Evolutionary conservation across 305 asterid genomes (phyloP), one percentile per base, ranked within the genome.

Genomic region (Petunia hybrid): DNA sequence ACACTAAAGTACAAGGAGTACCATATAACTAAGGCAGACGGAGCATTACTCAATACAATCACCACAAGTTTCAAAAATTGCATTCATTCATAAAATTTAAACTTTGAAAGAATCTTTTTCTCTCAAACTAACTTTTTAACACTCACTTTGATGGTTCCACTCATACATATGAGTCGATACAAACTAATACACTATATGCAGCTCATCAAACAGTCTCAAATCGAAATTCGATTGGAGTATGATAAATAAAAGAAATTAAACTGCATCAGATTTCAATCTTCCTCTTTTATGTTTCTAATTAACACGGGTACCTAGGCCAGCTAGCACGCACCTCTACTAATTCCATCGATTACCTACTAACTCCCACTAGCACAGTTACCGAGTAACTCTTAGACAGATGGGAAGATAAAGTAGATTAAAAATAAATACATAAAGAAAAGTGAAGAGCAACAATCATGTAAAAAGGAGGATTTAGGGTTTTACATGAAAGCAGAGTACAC

Each of bases 401-500:
- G 31, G 31, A 22, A 22, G 31, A 22, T 22, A 22, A 22, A 22
- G 31, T 22, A 22, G 31, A 40, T 38, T 12, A 14, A 40, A 5
- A 43, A 69, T 16, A 8, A 8, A 35, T 3, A 4, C 42, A 46
- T n/a, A 46, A 70, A 46, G 31, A 45, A 16, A 69, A 48, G 7
- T 9, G 22, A 22, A 2, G 22, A 3, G 1, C 1, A 1, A 2
- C 39, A 22, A 43, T 39, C 8, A n/a, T 59, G 8, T n/a, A 60
- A 1, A 16, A 61, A 8, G 66, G 8, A 2, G 77, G 56, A 14
- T 31, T 71, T 71, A 71, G 78, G 78, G 78, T 71, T 71, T 48
- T 71, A 71, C 78, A 35, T 71, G 12, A 61, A 48, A 42, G 39
- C 51, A 67, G 55, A 67, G 75, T 41, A 42, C 46, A 61, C 55